These are phyloP conservation scores for sunflower (Helianthus annuus) DNA, from an alignment of 129 eudicot species.

Conservation along the genomic window HanXRQr2.0-SUNRISE NC_035447.2:14535093-14535592, in stretches of 20 bases:
- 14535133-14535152: neutral
- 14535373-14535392: neutral
- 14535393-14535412: neutral
- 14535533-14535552: too few relatives aligned
- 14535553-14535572: too few relatives aligned
- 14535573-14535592: too few relatives aligned
- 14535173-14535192: neutral
- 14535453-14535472: too few relatives aligned
- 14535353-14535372: too few relatives aligned
- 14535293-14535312: conserved; percentile 24
- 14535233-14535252: conserved; percentile 48
- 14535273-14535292: conserved; percentile 17
- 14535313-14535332: conserved; percentile 13
- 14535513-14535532: too few relatives aligned
- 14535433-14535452: too few relatives aligned
- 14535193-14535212: conserved; percentile 19
- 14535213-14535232: conserved; percentile 45
- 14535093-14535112: too few relatives aligned
- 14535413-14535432: too few relatives aligned
- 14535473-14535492: too few relatives aligned
- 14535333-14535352: neutral
- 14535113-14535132: too few relatives aligned
- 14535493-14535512: too few relatives aligned
- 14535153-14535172: neutral
- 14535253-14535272: conserved; percentile 30